These are phyloP conservation scores for Casaregolazyma lundiana DNA, from an alignment of 1,139 yeast species.

Conservation along the genomic window DNA sequence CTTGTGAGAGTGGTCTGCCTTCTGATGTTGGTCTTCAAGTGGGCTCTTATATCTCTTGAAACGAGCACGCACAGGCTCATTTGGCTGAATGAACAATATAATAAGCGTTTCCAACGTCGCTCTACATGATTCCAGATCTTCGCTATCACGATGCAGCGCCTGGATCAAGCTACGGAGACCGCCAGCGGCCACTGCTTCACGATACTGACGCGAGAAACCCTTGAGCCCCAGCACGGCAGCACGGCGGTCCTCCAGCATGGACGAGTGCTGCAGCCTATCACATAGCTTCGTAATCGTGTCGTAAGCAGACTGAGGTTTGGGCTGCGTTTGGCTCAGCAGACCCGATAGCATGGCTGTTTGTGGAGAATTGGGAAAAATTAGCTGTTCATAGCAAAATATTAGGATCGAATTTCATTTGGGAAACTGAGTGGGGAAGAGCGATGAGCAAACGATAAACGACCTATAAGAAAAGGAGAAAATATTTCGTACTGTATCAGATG, in stretches of 20 bases:
- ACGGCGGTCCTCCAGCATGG: slow-evolving; percentile 75
- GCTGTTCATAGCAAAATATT: background rate
- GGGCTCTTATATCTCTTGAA: slow-evolving; percentile 68
- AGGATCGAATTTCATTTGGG: background rate
- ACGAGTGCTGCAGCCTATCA: slow-evolving; percentile 81
- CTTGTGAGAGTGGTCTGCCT: background rate
- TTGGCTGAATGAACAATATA: slow-evolving; percentile 55
- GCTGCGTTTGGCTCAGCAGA: slow-evolving; percentile 42
- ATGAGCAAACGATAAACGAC: too few relatives aligned
- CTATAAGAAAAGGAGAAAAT: too few relatives aligned
- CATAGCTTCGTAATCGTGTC: slow-evolving; percentile 88
- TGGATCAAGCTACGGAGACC: slow-evolving; percentile 73
- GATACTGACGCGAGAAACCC: slow-evolving; percentile 81
- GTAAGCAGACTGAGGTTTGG: slow-evolving; percentile 61
- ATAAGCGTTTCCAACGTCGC: slow-evolving; percentile 83
- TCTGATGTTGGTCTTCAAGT: slow-evolving; percentile 34
- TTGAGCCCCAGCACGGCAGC: slow-evolving; percentile 90
- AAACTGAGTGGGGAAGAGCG: too few relatives aligned
- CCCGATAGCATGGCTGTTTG: slow-evolving; percentile 40
- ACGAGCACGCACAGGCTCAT: slow-evolving; percentile 17
- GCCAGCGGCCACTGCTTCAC: slow-evolving; percentile 87
- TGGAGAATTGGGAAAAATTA: background rate
- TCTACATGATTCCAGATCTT: slow-evolving; percentile 68
- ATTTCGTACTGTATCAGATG: too few relatives aligned
- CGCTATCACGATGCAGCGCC: slow-evolving; percentile 61